Evolutionary conservation across 805 yeast species (phyloP), one percentile per base, ranked within the genome.

Genomic region (Barnettozyma populi): DNA sequence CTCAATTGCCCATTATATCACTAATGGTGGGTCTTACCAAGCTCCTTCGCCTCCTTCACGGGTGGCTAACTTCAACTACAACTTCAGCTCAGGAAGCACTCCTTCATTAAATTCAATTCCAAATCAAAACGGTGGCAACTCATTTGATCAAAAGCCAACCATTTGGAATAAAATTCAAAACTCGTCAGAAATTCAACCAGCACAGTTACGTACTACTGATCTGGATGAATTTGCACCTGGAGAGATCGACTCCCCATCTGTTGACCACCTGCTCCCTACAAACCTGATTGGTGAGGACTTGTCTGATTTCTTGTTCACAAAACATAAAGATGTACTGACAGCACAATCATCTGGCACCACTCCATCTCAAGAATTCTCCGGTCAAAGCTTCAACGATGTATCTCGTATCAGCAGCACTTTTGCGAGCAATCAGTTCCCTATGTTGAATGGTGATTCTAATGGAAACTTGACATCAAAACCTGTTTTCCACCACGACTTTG

Each of bases 231-330:
- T 32, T n/a, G 18, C 44, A 11, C 44, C 46, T 13, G 65, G 57
- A 6, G 63, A 63, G 8, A 39, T 61, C 35, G 69, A 65, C 4
- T 51, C 60, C 20, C 71, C 69, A 7, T 56, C 67, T 18, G 63
- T 67, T 31, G 64, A 67, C 44, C 59, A 61, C 46, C 58, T 68
- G 10, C 49, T 70, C 16, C 75, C 74, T 2, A 58, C 72, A 3
- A 57, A 66, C 44, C 47, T 70, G 40, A 61, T 61, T 20, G 54
- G 52, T 19, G 64, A 61, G 11, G 64, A 57, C 35, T 40, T 58
- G 4, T 44, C 55, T 14, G 60, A 48, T 11, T 43, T 50, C 5
- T 21, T 45, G 20, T 41, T 47, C 10, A 31, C 21, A 11, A 43
- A 42, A n/a, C 27, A 36, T 20, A 42, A 41, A 14, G 42, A 34